phyloP scores from a whole-genome alignment of 148 eudicot genomes.

The Heliosperma pusillum region DNA sequence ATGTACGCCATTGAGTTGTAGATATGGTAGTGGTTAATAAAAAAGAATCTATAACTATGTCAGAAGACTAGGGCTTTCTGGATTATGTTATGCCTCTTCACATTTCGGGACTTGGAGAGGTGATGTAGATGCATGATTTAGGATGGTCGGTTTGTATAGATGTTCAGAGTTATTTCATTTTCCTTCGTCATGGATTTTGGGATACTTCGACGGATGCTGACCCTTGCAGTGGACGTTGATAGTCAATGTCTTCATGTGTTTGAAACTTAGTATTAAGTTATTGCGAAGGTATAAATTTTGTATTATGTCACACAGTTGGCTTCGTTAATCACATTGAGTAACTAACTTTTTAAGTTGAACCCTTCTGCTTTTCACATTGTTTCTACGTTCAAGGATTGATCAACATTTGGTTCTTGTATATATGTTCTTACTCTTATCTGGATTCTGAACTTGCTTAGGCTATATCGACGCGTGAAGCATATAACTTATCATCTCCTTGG shows the following conservation, averaged over 20 bases:
- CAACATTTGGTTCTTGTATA: too few relatives aligned
- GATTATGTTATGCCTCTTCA: neutral
- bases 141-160: neutral
- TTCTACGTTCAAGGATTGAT: too few relatives aligned
- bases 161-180: neutral
- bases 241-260: neutral
- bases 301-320: neutral
- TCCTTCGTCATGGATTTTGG: neutral
- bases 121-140: neutral
- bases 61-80: neutral
- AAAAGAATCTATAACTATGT: neutral
- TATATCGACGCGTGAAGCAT: conserved; percentile 17
- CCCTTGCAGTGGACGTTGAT: neutral
- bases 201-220: neutral
- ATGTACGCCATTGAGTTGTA: neutral
- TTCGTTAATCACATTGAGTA: neutral
- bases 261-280: neutral
- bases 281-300: neutral
- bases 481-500: conserved; percentile 26
- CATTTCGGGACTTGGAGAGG: too few relatives aligned
- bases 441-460: conserved; percentile 18
- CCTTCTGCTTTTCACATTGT: too few relatives aligned
- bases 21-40: neutral
- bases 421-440: too few relatives aligned
- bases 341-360: neutral